phyloP scores from a whole-genome alignment of 2,329 filamentous ascomycete genomes.

The Fusarium sp. region DNA sequence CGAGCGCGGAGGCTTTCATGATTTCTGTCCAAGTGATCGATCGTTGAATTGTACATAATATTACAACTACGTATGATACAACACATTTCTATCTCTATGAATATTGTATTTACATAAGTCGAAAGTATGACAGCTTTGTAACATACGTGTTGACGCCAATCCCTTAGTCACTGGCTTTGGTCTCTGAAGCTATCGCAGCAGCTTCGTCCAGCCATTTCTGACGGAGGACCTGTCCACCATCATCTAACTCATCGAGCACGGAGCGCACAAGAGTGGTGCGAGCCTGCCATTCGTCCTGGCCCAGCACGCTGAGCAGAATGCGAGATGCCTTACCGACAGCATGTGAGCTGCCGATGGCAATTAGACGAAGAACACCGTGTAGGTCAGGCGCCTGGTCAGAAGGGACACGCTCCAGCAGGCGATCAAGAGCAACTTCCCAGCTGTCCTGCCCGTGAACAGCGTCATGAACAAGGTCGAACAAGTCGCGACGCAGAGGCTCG shows the following conservation, averaged over 20 bases:
- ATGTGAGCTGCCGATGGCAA: slow-evolving; percentile 47
- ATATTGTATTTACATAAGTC: no score
- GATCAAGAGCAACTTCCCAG: slow-evolving; percentile 33
- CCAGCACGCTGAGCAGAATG: slow-evolving; percentile 50
- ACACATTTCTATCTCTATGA: neutral
- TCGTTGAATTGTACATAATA: slow-evolving; percentile 7
- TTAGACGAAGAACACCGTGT: slow-evolving; percentile 49
- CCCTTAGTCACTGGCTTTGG: neutral
- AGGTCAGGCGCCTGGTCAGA: slow-evolving; percentile 33
- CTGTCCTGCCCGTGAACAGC: slow-evolving; percentile 29
- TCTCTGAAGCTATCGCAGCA: slow-evolving; percentile 2
- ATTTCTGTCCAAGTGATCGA: neutral
- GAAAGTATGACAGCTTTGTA: neutral
- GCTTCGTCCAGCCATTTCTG: slow-evolving; percentile 31
- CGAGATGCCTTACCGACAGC: slow-evolving; percentile 47
- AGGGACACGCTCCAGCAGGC: slow-evolving; percentile 26
- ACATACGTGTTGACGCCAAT: neutral
- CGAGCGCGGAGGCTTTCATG: neutral
- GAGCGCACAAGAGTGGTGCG: slow-evolving; percentile 42
- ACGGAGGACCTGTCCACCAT: slow-evolving; percentile 22
- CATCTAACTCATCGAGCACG: slow-evolving; percentile 36
- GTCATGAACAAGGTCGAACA: slow-evolving; percentile 43
- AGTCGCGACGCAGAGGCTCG: slow-evolving; percentile 12
- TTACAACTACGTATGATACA: slow-evolving; percentile 30
- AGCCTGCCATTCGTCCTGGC: slow-evolving; percentile 50